Conservation (phyloP, 2,329 filamentous ascomycete genomes). For the Exophiala sp. region DNA sequence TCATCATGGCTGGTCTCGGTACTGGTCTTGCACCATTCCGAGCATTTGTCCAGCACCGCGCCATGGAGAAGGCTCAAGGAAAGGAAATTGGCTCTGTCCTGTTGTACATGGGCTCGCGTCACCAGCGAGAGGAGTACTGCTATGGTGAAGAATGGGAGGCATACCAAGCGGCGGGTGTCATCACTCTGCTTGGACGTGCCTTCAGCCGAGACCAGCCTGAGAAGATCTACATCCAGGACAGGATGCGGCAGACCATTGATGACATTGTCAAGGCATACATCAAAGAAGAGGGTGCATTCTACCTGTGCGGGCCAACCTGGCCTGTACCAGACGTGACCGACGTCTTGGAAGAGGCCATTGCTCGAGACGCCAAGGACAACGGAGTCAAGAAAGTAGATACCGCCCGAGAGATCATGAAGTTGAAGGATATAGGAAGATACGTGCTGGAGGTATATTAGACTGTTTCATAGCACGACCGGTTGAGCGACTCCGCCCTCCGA, state of each 20-base stretch:
- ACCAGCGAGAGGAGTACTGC: slow-evolving; percentile 97
- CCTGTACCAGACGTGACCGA: slow-evolving; percentile 94
- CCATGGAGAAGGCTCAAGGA: slow-evolving; percentile 95
- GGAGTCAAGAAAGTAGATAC: slow-evolving; percentile 74
- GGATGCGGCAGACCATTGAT: slow-evolving; percentile 80
- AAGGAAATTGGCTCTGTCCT: slow-evolving; percentile 90
- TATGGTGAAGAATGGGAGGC: slow-evolving; percentile 99
- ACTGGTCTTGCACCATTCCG: slow-evolving; percentile 98
- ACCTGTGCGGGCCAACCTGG: slow-evolving; percentile 97
- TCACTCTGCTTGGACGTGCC: slow-evolving; percentile 85
- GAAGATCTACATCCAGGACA: slow-evolving; percentile 99
- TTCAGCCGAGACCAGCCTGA: slow-evolving; percentile 95
- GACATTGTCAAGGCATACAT: slow-evolving; percentile 85
- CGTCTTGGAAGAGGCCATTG: slow-evolving; percentile 88
- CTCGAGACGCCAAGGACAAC: slow-evolving; percentile 60
- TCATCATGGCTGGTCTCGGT: slow-evolving; percentile 99
- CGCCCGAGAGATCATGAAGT: slow-evolving; percentile 85
- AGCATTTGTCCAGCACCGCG: slow-evolving; percentile 95
- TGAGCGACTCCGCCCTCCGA: too few species aligned
- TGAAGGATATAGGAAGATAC: slow-evolving; percentile 93
- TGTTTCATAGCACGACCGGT: neutral
- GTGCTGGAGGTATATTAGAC: slow-evolving; percentile 86
- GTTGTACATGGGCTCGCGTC: slow-evolving; percentile 91
- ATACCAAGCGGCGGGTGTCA: slow-evolving; percentile 89
- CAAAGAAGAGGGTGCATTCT: slow-evolving; percentile 82